phyloP scores from a whole-genome alignment of 192 early-diverging fungal species.

The Backusella tuberculispora region DNA sequence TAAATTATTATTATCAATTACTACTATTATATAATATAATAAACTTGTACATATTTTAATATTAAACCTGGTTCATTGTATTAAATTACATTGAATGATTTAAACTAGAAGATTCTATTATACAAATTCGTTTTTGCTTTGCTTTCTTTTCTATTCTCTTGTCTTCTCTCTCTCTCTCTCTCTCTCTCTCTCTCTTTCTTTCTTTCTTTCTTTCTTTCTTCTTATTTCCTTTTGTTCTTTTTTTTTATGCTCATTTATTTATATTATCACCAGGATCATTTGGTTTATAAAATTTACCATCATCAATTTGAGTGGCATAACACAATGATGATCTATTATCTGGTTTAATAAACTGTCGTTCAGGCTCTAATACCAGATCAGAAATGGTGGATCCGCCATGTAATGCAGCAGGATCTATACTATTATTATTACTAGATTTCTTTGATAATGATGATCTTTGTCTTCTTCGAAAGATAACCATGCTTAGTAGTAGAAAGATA shows the following conservation, averaged over 20 bases:
- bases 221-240: background rate
- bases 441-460: background rate
- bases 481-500: constrained; percentile 5
- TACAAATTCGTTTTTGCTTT: background rate
- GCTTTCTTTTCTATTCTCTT: too few relatives aligned
- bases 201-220: background rate
- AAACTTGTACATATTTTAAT: background rate
- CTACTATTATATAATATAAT: background rate
- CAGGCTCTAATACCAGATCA: background rate
- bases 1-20: too few relatives aligned
- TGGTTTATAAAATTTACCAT: constrained; percentile 24
- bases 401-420: background rate
- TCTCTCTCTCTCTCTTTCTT: background rate
- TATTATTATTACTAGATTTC: constrained; percentile 4
- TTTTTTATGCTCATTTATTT: background rate
- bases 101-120: background rate
- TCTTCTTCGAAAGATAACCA: constrained; percentile 15
- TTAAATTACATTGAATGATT: too few relatives aligned
- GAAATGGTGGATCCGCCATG: background rate
- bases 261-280: constrained; percentile 8
- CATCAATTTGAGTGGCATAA: constrained; percentile 12
- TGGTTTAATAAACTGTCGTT: constrained; percentile 9
- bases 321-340: constrained; percentile 25
- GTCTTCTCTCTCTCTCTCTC: too few relatives aligned
- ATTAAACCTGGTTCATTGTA: background rate